Evolutionary conservation across 768 basidiomycete genomes (phyloP), one percentile per base, ranked within the genome.

Genomic region (Lenzites betulinus): DNA sequence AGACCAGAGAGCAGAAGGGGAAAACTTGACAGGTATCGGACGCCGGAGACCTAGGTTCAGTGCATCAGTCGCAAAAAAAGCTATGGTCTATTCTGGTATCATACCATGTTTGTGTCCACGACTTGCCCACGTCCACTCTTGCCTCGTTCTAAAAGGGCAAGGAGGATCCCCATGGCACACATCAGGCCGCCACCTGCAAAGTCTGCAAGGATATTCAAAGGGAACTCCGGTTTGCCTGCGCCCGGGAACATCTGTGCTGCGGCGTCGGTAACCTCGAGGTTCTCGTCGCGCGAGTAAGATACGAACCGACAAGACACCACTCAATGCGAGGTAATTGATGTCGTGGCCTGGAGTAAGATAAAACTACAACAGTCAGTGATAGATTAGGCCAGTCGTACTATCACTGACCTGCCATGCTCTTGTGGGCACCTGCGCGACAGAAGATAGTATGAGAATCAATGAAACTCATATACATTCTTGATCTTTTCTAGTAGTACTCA

Each of bases 141-240:
- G 26, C 74, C 76, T 47, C 90, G 82, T 64, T 91, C 88, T 33
- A 91, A 68, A 13, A 94, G 75, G 0, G 92, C 92, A 7, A 92
- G 78, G 12, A 94, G 78, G 52, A 93, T 85, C 6, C 91, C 90
- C 25, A 84, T 71, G 0, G 81, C 89, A 62, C 88, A 91, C 62
- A 84, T 80, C 28, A 91, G 70, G 7, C 91, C 90, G 5, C 92
- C 92, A 2, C 90, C 92, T 1, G 88, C 92, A 71, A 93, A 93
- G 68, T 93, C 92, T 12, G 86, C 90, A 6, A 93, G 78, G 15
- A 93, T 69, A 66, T 94, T 93, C 42, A 89, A 71, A 8, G 92
- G 92, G 58, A 88, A 89, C 36, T 72, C 74, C 0, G 92, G 92
- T 64, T 86, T 88, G 12, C 82, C 83, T 22, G 78, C 75, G 8